Percentiles rank a stretch among this genome's conserved stretches.
phyloP scores from a whole-genome alignment of 352 stramenopile genomes.

The Globisporangium parvum region DNA sequence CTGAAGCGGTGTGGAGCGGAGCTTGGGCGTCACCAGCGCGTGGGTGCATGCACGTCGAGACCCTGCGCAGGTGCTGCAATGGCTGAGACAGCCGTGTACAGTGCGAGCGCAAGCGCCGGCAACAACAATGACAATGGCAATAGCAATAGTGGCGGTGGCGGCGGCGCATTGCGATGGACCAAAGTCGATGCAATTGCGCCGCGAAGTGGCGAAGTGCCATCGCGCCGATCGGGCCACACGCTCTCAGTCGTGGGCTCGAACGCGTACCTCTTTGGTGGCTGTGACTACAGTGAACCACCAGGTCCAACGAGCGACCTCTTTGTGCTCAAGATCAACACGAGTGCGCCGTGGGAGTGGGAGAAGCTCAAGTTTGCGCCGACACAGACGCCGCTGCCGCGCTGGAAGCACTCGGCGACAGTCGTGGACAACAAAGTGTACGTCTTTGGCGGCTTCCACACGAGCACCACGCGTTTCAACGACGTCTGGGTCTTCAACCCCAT shows the following conservation, averaged over 20 bases:
- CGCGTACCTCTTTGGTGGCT: slow-evolving; percentile 92
- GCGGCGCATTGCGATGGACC: slow-evolving; percentile 43
- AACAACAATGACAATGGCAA: slow-evolving; percentile 2
- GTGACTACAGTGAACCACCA: slow-evolving; percentile 80
- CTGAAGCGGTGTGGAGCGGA: too few species aligned
- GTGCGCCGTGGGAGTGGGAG: slow-evolving; percentile 66
- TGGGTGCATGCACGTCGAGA: too few species aligned
- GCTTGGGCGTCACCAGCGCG: too few species aligned
- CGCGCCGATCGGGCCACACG: slow-evolving; percentile 90
- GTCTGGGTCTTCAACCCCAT: slow-evolving; percentile 95
- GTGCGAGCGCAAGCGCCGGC: neutral
- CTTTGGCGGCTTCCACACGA: slow-evolving; percentile 93
- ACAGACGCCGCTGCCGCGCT: slow-evolving; percentile 45
- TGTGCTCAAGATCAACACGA: slow-evolving; percentile 86
- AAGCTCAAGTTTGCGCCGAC: slow-evolving; percentile 35
- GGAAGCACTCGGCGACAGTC: slow-evolving; percentile 89
- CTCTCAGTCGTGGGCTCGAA: slow-evolving; percentile 88
- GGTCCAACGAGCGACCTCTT: slow-evolving; percentile 92
- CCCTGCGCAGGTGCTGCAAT: neutral
- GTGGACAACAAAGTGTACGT: slow-evolving; percentile 89
- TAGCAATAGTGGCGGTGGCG: neutral
- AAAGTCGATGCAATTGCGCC: slow-evolving; percentile 39
- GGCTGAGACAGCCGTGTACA: neutral
- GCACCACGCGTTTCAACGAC: slow-evolving; percentile 90
- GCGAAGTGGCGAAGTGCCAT: slow-evolving; percentile 81